Base-by-base conservation (phyloP, 768 basidiomycete genomes). In the Boletus reticulatus region DNA sequence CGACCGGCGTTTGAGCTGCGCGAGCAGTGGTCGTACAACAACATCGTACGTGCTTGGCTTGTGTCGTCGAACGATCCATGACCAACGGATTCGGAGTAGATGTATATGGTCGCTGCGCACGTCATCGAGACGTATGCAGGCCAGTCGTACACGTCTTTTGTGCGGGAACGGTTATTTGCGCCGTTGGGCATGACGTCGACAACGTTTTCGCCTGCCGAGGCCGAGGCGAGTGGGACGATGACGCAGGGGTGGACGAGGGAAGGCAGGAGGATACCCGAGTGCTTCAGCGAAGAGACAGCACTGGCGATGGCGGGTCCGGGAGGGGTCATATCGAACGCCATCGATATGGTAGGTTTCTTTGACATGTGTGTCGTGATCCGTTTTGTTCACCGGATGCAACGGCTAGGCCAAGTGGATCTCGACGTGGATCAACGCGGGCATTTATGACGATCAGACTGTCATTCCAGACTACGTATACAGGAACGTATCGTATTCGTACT, bases 291-390 rank as follows among this genome's bases (percentile, higher is more conserved):
- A 46, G 59, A 69, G 0, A 53, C 38, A 6, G 61, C 53, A 4
- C 59, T 66, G 0, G 27, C 70, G 16, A 58, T 62, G 14, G n/a
- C n/a, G n/a, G n/a, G 78, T 6, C 55, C 78, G 0, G 78, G 75
- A 3, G 80, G 78, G 1, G 39, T 81, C n/a, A 76, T 79, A 29
- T 77, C 78, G 31, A 77, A 57, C 29, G 70, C 68, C 0, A 55
- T 71, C 13, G 79, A 81, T 31, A 69, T 82, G 73, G 80, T 51
- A 4, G 11, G 42, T 43, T 5, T 31, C 39, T 14, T 4, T 31
- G 31, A 10, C 2, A 13, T 36, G 8, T 29, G 6, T 22, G 22
- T 22, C 22, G 6, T 29, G 10, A 13, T 45, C 17, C 17, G 11
- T 32, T 29, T n/a, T 9, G 29, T 8, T 29, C 29, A 29, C 29